Evolutionary conservation across 2,329 filamentous ascomycete species (phyloP), one percentile per base, ranked within the genome.

Genomic region (Curvularia lunata): DNA sequence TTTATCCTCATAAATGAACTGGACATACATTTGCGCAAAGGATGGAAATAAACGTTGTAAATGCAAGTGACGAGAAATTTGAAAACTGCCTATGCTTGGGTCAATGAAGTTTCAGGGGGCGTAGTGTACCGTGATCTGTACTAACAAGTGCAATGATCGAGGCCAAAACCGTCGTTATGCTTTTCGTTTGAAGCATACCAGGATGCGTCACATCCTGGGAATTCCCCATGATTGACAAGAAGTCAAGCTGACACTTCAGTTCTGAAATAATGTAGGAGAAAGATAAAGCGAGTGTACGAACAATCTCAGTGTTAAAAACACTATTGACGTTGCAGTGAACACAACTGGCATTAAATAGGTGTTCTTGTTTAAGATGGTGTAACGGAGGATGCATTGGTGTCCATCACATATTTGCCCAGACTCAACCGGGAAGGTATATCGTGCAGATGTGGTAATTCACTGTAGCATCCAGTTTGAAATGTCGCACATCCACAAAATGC

Each of bases 21-120:
- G 5, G 6, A 28, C 43, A 16, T 48, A 54, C 51, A 54, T 38
- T 40, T 54, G 16, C 51, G 28, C 9, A 47, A 54, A 12, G 51
- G 51, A 54, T 54, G 51, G n/a, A 54, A 54, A 21, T 40, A 42
- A 1, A 54, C 4, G 30, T 54, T 54, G 43, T 54, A 54, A 13
- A 46, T 30, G 27, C 42, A 46, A 19, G n/a, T 10, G n/a, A 16
- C 9, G 1, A 46, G 25, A 19, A 30, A 23, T 13, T 21, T 23
- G 9, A 41, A 12, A 10, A 41, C 4, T 1, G 19, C 18, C 38
- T 41, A 21, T 6, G 2, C 2, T 23, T 4, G 6, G 16, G 38
- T 41, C 6, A 41, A 21, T 13, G 4, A 10, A 23, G 34, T 18
- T 9, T 37, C 9, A 2, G 7, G 13, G 7, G 16, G 6, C 4